Conservation (phyloP, 441 rosid genomes). For the Croton laevigatus region DNA sequence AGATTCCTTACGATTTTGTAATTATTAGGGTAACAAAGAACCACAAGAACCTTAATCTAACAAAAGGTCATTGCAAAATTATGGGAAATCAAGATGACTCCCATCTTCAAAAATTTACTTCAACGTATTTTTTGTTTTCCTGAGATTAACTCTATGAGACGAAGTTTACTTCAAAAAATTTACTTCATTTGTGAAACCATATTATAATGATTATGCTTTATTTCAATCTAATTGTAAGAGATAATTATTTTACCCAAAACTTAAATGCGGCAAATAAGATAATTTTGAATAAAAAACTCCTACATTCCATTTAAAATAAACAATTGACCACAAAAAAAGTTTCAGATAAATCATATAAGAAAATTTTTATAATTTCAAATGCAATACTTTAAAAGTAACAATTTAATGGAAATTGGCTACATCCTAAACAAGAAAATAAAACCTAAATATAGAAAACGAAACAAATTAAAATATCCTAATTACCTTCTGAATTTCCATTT, state of each 20-base stretch:
- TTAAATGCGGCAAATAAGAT: neutral
- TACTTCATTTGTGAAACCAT: neutral
- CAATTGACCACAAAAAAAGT: neutral
- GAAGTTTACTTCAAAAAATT: no score
- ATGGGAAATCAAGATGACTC: neutral
- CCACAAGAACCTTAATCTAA: neutral
- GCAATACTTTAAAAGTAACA: neutral
- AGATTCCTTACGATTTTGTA: neutral
- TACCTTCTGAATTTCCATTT: conserved; percentile 95
- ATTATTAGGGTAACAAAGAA: neutral
- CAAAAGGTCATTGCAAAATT: neutral
- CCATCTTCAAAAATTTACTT: neutral
- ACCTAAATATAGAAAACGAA: neutral
- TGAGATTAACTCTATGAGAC: neutral
- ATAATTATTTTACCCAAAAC: neutral
- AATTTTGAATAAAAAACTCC: neutral
- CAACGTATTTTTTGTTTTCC: neutral
- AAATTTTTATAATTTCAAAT: no score
- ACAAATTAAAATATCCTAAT: neutral
- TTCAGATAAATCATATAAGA: neutral
- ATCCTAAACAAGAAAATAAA: neutral
- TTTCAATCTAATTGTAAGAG: neutral
- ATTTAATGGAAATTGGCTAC: neutral
- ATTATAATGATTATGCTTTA: neutral
- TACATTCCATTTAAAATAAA: neutral